Percentiles rank a stretch among this genome's conserved stretches.
Evolutionary conservation across 2,329 filamentous ascomycete species (phyloP).

Genomic region (Capronia epimyces): DNA sequence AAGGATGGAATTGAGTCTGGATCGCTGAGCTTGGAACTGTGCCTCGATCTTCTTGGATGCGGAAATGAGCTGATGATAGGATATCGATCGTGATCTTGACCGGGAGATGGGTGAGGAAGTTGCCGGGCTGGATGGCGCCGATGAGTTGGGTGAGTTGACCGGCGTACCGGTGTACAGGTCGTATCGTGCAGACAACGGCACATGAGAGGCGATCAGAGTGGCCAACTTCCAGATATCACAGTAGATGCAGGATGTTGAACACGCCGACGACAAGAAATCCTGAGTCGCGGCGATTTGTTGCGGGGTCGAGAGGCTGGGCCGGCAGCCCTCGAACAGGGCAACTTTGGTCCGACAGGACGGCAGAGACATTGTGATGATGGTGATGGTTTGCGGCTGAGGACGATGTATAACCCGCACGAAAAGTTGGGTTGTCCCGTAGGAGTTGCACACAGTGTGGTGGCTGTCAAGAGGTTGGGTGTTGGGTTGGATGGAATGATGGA

Average conservation of each 20-base stretch:
- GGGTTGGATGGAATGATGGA: slow-evolving; percentile 1
- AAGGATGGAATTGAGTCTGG: slow-evolving; percentile 25
- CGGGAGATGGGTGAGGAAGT: slow-evolving; percentile 6
- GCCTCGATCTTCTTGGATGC: slow-evolving; percentile 27
- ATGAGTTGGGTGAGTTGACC: slow-evolving; percentile 12
- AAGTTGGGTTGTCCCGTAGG: neutral
- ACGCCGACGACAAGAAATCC: slow-evolving; percentile 22
- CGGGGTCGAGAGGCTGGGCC: slow-evolving; percentile 18
- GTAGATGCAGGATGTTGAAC: slow-evolving; percentile 25
- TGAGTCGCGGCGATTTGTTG: slow-evolving; percentile 20
- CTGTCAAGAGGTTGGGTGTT: slow-evolving; percentile 9
- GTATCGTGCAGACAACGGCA: slow-evolving; percentile 24
- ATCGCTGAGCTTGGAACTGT: slow-evolving; percentile 26
- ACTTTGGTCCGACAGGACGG: slow-evolving; percentile 22
- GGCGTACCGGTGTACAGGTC: slow-evolving; percentile 18
- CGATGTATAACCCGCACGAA: no score
- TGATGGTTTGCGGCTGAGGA: neutral
- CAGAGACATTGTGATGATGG: slow-evolving; percentile 4
- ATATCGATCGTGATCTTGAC: slow-evolving; percentile 12
- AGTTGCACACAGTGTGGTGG: slow-evolving; percentile 1
- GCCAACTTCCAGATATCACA: slow-evolving; percentile 30
- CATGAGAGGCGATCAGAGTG: slow-evolving; percentile 25
- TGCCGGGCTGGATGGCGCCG: slow-evolving; percentile 16
- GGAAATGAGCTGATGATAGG: slow-evolving; percentile 16
- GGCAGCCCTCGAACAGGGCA: slow-evolving; percentile 23